Percentiles rank a stretch among this genome's conserved stretches.
Conservation (phyloP, 2,329 filamentous ascomycete species). For the Cladophialophora carrionii region DNA sequence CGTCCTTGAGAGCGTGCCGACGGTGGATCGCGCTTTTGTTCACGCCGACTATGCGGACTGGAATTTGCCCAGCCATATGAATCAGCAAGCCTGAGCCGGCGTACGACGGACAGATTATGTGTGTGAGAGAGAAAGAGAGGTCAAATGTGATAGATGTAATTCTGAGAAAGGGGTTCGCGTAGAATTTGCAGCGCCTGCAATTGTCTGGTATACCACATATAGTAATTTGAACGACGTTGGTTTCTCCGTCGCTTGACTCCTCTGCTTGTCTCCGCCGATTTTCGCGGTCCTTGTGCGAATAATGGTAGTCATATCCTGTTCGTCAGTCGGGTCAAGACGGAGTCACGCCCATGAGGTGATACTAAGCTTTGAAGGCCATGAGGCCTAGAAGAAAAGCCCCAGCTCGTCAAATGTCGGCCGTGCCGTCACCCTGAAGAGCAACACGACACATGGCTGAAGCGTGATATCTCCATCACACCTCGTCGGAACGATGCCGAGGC, state of each 20-base stretch:
- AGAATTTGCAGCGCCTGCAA: not conserved
- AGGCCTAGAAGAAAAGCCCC: not conserved
- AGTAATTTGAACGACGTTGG: not conserved
- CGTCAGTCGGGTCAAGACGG: not conserved
- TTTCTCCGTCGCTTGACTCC: not conserved
- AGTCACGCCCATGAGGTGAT: not conserved
- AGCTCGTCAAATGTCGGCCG: not conserved
- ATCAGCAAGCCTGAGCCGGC: constrained; percentile 34
- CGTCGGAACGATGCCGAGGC: not conserved
- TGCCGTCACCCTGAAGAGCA: too few relatives aligned
- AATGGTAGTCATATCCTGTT: not conserved
- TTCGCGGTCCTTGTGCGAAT: not conserved
- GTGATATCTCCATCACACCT: too few relatives aligned
- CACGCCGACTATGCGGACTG: constrained; percentile 51
- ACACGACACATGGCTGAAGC: too few relatives aligned
- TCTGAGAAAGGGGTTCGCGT: not conserved
- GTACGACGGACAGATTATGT: not conserved
- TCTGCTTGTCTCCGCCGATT: not conserved
- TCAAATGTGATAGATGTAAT: not conserved
- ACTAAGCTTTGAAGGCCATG: not conserved
- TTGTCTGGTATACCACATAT: not conserved
- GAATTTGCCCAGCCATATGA: constrained; percentile 51
- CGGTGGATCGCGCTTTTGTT: constrained; percentile 73
- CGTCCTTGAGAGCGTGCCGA: constrained; percentile 80
- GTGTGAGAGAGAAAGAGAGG: not conserved